phyloP scores from a whole-genome alignment of 2,329 filamentous ascomycete species.

The Apiospora malaysiana region DNA sequence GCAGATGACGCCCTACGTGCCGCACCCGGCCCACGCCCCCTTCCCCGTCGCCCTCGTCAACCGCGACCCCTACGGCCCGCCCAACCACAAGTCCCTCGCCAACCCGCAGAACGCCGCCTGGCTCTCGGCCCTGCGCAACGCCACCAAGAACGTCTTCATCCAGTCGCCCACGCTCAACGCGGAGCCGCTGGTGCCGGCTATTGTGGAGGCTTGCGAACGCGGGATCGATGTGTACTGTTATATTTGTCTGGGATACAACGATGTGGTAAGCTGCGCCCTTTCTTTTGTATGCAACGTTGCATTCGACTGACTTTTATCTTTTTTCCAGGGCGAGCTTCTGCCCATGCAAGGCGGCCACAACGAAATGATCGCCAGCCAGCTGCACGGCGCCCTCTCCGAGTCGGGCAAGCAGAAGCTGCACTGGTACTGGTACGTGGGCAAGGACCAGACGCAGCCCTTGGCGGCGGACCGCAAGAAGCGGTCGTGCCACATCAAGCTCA shows the following conservation, averaged over 20 bases:
- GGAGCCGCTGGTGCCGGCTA: conserved; percentile 66
- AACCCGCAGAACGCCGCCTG: conserved; percentile 80
- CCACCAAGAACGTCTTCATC: conserved; percentile 71
- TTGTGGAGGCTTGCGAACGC: conserved; percentile 68
- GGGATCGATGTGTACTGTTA: conserved; percentile 74
- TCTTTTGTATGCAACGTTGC: neutral
- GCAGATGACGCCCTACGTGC: conserved; percentile 71
- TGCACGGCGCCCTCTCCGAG: conserved; percentile 60
- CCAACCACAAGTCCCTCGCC: conserved; percentile 63
- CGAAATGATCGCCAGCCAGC: conserved; percentile 68
- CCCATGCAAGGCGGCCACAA: conserved; percentile 79
- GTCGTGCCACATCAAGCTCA: conserved; percentile 77
- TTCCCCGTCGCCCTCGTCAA: conserved; percentile 77
- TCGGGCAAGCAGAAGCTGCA: conserved; percentile 57
- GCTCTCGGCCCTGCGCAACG: conserved; percentile 72
- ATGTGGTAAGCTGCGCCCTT: conserved; percentile 51
- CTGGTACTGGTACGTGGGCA: conserved; percentile 74
- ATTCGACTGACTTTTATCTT: neutral
- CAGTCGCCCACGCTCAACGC: conserved; percentile 81
- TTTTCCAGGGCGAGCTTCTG: conserved; percentile 69
- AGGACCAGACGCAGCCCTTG: conserved; percentile 73
- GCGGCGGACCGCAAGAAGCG: conserved; percentile 69
- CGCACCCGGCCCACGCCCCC: conserved; percentile 56
- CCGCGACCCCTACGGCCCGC: conserved; percentile 68
- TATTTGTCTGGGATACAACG: conserved; percentile 80